Base-by-base conservation (phyloP, 768 basidiomycete genomes). In the Tricholoma terreum region DNA sequence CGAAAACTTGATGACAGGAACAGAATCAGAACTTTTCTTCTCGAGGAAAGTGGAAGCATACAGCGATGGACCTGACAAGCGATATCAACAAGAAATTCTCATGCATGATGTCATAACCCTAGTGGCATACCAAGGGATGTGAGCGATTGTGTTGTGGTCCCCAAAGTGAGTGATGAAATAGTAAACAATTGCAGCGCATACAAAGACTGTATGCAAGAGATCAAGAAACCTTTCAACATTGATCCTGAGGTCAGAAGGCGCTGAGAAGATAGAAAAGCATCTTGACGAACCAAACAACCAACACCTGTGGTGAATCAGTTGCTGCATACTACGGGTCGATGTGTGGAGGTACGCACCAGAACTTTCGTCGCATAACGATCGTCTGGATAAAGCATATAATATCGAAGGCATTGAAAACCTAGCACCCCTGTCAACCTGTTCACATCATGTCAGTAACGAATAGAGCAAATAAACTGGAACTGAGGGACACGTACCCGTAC, bases 341-440 rank as follows among this genome's bases (percentile, higher is more conserved):
- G 24, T 14, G 22, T 7, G 22, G 10, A 14, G 3, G n/a, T 21
- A 57, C 65, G 21, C 31, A 65, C 68, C 63, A 69, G 22, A 50
- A 42, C 50, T 38, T 66, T 69, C n/a, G 63, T 36, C 4, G 52
- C 11, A 21, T 27, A 50, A 17, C 48, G 22, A 42, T 69, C 68
- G 6, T 65, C 59, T 31, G 64, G 60, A 51, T 66, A 69, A 1
- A 67, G 17, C 50, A 62, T 67, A 63, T 67, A 69, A 51, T 67
- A 69, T 45, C 65, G 57, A 31, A 66, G 57, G 46, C 66, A 66
- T 58, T 69, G 68, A 4, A 65, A 58, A 0, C 61, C 65, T 33
- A 66, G 61, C 36, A 66, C 48, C 33, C 68, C 68, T 40, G 65
- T 65, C 30, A 69, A 60, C 48, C 68, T 69, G 54, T 30, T 14